These are phyloP conservation scores for Helianthus annuus DNA, from an alignment of 129 eudicot genomes.

Conservation along the genomic window DNA sequence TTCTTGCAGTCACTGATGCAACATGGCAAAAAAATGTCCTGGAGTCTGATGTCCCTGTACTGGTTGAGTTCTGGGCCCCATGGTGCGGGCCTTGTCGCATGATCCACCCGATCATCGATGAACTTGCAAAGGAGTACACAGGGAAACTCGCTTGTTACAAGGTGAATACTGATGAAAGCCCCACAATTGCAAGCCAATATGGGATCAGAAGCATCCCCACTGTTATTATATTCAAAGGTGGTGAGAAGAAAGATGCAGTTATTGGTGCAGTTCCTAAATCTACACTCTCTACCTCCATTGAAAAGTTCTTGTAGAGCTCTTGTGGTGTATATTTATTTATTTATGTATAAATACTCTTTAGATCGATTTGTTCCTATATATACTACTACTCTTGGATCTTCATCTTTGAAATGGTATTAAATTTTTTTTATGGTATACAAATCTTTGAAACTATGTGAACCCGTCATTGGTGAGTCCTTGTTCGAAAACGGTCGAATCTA, in stretches of 20 bases:
- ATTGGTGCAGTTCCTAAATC: constrained; percentile 94
- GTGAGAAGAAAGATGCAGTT: constrained; percentile 94
- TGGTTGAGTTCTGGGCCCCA: constrained; percentile 98
- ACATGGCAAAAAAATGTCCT: constrained; percentile 68
- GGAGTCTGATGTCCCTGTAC: constrained; percentile 53
- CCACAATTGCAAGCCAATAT: constrained; percentile 70
- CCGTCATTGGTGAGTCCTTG: background rate
- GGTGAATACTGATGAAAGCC: constrained; percentile 81
- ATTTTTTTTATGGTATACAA: background rate
- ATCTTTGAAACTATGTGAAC: constrained; percentile 1
- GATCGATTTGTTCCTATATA: constrained; percentile 47
- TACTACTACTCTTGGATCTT: constrained; percentile 1
- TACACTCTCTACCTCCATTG: constrained; percentile 62
- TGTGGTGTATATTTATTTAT: constrained; percentile 11
- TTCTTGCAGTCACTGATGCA: constrained; percentile 51
- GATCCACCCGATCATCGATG: constrained; percentile 83
- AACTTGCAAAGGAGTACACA: constrained; percentile 67
- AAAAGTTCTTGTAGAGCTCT: constrained; percentile 63
- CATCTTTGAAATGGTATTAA: constrained; percentile 11
- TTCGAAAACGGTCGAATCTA: background rate
- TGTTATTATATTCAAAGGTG: constrained; percentile 77
- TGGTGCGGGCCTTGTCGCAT: constrained; percentile 99
- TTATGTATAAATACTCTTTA: constrained; percentile 17
- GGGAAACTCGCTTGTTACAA: constrained; percentile 85
- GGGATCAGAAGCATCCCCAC: constrained; percentile 98